phyloP scores from a whole-genome alignment of 2,329 filamentous ascomycete genomes.

The Anisogramma anomala region DNA sequence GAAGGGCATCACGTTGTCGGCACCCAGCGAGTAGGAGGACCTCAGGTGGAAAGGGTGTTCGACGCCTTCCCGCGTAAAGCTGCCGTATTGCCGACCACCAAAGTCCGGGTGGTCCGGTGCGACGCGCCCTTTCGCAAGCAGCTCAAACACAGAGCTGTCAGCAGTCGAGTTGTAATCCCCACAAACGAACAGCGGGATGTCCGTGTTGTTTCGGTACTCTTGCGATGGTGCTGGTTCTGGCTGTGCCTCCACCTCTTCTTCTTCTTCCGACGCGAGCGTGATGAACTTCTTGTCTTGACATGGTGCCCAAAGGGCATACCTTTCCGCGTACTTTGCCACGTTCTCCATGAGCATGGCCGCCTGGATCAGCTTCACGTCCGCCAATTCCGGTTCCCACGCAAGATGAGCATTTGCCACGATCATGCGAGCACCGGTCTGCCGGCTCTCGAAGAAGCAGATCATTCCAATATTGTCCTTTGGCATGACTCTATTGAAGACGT shows the following conservation, averaged over 20 bases:
- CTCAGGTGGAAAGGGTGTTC: slow-evolving; percentile 89
- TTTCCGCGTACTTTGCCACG: slow-evolving; percentile 73
- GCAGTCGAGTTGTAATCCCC: slow-evolving; percentile 91
- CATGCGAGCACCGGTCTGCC: slow-evolving; percentile 75
- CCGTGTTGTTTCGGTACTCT: slow-evolving; percentile 73
- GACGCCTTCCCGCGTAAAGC: slow-evolving; percentile 85
- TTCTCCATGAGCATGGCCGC: slow-evolving; percentile 92
- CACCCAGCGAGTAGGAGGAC: slow-evolving; percentile 75
- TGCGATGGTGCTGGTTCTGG: slow-evolving; percentile 67
- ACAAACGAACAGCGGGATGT: slow-evolving; percentile 83
- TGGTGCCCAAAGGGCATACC: slow-evolving; percentile 67
- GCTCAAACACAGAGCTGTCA: slow-evolving; percentile 81
- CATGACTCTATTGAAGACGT: slow-evolving; percentile 98
- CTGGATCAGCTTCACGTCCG: slow-evolving; percentile 94
- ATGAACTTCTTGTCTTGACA: slow-evolving; percentile 68
- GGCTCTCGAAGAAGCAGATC: slow-evolving; percentile 84
- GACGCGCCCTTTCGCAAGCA: slow-evolving; percentile 71
- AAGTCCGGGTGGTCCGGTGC: slow-evolving; percentile 71
- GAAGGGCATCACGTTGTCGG: slow-evolving; percentile 75
- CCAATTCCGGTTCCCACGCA: slow-evolving; percentile 83
- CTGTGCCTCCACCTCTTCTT: slow-evolving; percentile 40
- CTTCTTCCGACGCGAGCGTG: slow-evolving; percentile 32
- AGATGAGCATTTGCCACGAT: slow-evolving; percentile 92
- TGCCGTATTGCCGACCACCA: slow-evolving; percentile 73
- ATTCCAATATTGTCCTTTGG: slow-evolving; percentile 95